Percentiles rank a stretch among this genome's conserved stretches.
These are phyloP conservation scores for Arthrobotrys sphaeroides DNA, from an alignment of 2,329 filamentous ascomycete species.

Conservation along the genomic window DNA sequence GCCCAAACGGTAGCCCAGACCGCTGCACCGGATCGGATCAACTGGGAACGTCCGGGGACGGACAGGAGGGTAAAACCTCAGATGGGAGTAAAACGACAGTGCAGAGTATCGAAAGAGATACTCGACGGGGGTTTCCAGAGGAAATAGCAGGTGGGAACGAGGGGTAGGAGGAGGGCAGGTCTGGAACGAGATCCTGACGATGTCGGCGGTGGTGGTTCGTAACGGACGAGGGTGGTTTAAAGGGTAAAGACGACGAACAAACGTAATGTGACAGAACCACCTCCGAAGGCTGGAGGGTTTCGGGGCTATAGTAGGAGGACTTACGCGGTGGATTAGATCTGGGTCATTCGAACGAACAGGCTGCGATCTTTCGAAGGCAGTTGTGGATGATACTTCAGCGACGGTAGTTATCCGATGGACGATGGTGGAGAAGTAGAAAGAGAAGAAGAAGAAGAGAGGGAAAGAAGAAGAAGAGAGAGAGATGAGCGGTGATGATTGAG, in stretches of 20 bases:
- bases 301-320: neutral
- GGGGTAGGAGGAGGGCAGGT: neutral
- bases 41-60: slow-evolving; percentile 16
- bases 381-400: neutral
- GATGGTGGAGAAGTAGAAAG: neutral
- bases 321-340: slow-evolving; percentile 16
- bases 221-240: neutral
- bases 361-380: slow-evolving; percentile 19
- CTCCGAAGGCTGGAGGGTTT: slow-evolving; percentile 26
- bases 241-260: neutral
- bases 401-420: neutral
- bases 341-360: slow-evolving; percentile 26
- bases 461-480: neutral
- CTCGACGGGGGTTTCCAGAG: neutral
- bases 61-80: neutral
- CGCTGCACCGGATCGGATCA: slow-evolving; percentile 43
- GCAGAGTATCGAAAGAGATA: neutral
- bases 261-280: slow-evolving; percentile 23
- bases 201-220: neutral
- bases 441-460: neutral
- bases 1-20: neutral
- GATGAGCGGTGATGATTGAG: slow-evolving; percentile 17
- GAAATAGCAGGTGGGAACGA: no score
- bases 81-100: neutral
- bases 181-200: neutral